These are phyloP conservation scores for Starmerella potacharoeniae DNA, from an alignment of 805 yeast species.

Conservation along the genomic window DNA sequence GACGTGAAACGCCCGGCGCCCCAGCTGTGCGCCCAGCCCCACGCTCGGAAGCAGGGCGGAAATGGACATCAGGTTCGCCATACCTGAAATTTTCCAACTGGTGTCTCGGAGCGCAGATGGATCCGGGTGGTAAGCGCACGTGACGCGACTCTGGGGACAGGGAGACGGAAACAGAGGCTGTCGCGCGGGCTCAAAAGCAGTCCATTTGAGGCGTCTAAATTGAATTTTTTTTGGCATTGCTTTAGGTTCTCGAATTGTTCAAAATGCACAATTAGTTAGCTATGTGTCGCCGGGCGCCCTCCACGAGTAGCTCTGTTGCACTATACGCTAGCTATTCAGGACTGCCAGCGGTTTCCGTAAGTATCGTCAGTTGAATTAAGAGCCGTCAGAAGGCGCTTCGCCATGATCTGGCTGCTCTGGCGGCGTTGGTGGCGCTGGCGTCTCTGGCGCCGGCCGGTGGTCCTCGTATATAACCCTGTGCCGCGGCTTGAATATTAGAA, in stretches of 20 bases:
- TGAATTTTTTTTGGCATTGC: too few species aligned
- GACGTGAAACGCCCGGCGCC: conserved; percentile 18
- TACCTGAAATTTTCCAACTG: conserved; percentile 2
- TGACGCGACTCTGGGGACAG: background rate
- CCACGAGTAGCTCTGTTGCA: too few species aligned
- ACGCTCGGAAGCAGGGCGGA: conserved; percentile 1
- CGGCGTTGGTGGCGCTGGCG: background rate
- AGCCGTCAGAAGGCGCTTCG: background rate
- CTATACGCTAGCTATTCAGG: too few species aligned
- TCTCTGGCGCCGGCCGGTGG: conserved; percentile 6
- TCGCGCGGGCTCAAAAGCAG: too few species aligned
- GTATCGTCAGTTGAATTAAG: background rate
- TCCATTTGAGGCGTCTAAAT: too few species aligned
- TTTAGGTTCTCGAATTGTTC: background rate
- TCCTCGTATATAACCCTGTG: conserved; percentile 11
- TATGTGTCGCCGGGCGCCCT: too few species aligned
- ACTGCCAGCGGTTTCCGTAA: too few species aligned
- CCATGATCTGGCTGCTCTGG: background rate
- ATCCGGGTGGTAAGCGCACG: background rate
- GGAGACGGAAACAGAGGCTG: too few species aligned
- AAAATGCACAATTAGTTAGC: too few species aligned
- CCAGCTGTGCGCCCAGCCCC: conserved; percentile 1
- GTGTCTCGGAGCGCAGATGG: background rate
- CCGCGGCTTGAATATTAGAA: conserved; percentile 48
- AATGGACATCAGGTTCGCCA: background rate